Base-by-base conservation (phyloP, 2,329 filamentous ascomycete species). In the Neocucurbitaria cava region DNA sequence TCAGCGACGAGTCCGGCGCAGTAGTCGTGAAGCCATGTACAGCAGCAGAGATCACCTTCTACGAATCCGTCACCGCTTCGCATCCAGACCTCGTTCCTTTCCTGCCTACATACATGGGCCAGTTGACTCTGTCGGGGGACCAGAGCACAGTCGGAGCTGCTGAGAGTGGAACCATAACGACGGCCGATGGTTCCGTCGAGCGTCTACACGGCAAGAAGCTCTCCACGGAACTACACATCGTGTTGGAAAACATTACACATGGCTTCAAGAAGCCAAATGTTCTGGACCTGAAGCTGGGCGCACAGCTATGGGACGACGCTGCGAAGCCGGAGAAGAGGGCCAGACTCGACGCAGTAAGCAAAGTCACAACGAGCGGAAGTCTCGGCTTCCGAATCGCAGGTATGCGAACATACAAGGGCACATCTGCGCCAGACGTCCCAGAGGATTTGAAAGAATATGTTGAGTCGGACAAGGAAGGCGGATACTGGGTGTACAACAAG, bases 11-110 rank as follows among this genome's bases (percentile, higher is more conserved):
- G 50, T 87, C 91, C 48, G 95, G 95, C 72, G 86, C 89, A 60
- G 82, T 98, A 30, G 90, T 99, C 73, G 91, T 97, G 72, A 99
- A 99, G 78, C 95, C 95, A 17, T 98, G 94, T 76, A 96, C 91
- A 0, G 79, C 87, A 59, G 83, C 87, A 60, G 95, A 99, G 78
- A 87, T 98, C 66, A 83, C 87, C 40, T 99, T 99, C 76, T 99
- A 99, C 81, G 86, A 96, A 73, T 85, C 87, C 35, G 88, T 80
- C 23, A 71, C 87, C 24, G 77, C 84, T 30, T 77, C 83, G 20
- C 89, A 96, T 71, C 85, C 87, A 26, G 86, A 88, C 1, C 91
- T 98, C 68, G 85, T 87, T 46, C 85, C 88, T 21, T 85, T 94
- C 66, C 94, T 98, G 82, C 94, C 95, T 41, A 83, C 86, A 5